Conservation (phyloP, 192 early-diverging fungal genomes). For the Paraglomus brasilianum region DNA sequence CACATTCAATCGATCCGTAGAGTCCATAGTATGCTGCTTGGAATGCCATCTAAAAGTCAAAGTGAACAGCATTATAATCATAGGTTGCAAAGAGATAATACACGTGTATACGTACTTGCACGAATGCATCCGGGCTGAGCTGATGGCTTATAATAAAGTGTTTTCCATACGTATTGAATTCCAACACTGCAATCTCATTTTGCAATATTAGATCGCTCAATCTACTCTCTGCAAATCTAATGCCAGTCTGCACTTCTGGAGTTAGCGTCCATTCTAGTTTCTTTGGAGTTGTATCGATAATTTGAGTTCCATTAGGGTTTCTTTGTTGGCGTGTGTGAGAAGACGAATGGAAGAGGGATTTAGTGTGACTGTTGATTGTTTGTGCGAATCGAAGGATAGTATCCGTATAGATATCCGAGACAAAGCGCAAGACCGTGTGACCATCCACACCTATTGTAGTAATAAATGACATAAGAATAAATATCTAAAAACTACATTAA, state of each 20-base stretch:
- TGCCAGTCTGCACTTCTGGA: constrained; percentile 39
- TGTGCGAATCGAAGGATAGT: constrained; percentile 50
- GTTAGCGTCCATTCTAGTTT: constrained; percentile 50
- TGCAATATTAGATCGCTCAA: constrained; percentile 49
- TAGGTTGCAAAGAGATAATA: not conserved
- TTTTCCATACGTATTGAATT: constrained; percentile 64
- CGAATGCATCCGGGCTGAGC: constrained; percentile 63
- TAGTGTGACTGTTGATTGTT: constrained; percentile 47
- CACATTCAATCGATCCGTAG: constrained; percentile 62
- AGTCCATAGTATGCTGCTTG: constrained; percentile 81
- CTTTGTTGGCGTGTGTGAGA: not conserved
- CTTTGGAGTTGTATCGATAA: constrained; percentile 40
- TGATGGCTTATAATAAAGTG: constrained; percentile 61
- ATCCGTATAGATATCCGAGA: constrained; percentile 53
- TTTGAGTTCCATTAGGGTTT: not conserved
- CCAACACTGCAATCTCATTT: constrained; percentile 62
- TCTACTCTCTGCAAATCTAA: constrained; percentile 49
- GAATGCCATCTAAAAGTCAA: constrained; percentile 63
- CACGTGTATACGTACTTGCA: constrained; percentile 36
- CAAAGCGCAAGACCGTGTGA: constrained; percentile 51
- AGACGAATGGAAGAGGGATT: constrained; percentile 42
- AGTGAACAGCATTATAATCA: not conserved
- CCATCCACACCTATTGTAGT: constrained; percentile 47
- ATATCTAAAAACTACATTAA: not conserved
- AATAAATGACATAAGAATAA: not conserved